These are phyloP conservation scores for Picochlorum sp. DNA, from an alignment of 139 green algal species.

Conservation along the genomic window DNA sequence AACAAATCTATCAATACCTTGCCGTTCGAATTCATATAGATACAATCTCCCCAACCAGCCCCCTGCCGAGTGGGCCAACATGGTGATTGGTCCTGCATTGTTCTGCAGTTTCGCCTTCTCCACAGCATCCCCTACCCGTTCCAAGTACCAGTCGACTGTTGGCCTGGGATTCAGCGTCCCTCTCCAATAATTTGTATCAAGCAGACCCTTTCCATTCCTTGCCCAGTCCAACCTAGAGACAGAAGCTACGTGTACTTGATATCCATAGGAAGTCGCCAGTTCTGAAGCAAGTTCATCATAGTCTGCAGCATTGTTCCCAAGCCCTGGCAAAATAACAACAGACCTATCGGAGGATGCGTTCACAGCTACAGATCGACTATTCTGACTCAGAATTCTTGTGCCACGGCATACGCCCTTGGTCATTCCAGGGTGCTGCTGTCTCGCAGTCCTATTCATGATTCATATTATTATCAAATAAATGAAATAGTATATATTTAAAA, in stretches of 20 bases:
- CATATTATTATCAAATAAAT: not conserved
- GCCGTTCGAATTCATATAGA: constrained; percentile 57
- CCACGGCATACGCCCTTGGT: not conserved
- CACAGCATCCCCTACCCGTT: constrained; percentile 49
- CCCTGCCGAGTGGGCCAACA: constrained; percentile 84
- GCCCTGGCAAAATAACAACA: constrained; percentile 71
- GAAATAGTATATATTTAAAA: not conserved
- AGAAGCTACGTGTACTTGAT: constrained; percentile 35
- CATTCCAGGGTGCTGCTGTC: not conserved
- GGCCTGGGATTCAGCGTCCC: constrained; percentile 81
- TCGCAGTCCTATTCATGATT: not conserved
- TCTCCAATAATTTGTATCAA: constrained; percentile 47
- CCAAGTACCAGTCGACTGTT: constrained; percentile 89
- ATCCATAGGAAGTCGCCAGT: constrained; percentile 27
- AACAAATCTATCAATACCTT: constrained; percentile 59
- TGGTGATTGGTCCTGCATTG: constrained; percentile 48
- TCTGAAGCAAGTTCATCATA: constrained; percentile 47
- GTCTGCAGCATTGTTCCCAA: constrained; percentile 81
- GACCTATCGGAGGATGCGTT: not conserved
- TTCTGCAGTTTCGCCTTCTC: constrained; percentile 37
- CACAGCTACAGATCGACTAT: not conserved
- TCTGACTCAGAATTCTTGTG: not conserved
- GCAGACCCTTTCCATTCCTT: constrained; percentile 2
- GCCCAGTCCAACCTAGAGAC: constrained; percentile 70
- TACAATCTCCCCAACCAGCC: constrained; percentile 72